These are phyloP conservation scores for Allium cepa DNA, from an alignment of 106 monocot genomes.

Conservation along the genomic window DNA sequence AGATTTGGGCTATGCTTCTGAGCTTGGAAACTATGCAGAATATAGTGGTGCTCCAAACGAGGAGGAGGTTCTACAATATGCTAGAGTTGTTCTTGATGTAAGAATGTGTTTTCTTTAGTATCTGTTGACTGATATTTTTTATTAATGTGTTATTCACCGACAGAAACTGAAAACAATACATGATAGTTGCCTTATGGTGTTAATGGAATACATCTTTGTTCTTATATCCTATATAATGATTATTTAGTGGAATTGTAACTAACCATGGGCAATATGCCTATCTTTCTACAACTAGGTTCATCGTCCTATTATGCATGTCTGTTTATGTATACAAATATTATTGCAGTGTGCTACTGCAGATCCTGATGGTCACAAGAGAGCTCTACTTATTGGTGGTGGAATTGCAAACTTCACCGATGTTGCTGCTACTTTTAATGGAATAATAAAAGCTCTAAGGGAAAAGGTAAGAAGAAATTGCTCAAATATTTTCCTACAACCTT, in stretches of 20 bases:
- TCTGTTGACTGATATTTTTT: too few relatives aligned
- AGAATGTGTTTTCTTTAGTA: conserved; percentile 4
- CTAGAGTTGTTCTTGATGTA: conserved; percentile 81
- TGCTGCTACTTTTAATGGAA: conserved; percentile 89
- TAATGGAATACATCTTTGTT: too few relatives aligned
- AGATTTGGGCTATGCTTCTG: conserved; percentile 86
- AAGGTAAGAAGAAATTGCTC: conserved; percentile 34
- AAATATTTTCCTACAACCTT: conserved; percentile 1
- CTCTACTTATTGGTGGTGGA: conserved; percentile 91
- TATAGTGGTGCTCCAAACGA: conserved; percentile 92
- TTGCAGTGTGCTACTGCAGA: conserved; percentile 84
- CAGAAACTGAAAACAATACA: too few relatives aligned
- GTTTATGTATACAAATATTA: background rate
- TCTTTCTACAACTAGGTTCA: too few relatives aligned
- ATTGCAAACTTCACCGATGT: conserved; percentile 99
- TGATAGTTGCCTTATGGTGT: too few relatives aligned
- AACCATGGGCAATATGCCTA: too few relatives aligned
- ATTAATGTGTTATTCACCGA: too few relatives aligned
- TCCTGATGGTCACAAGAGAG: conserved; percentile 93
- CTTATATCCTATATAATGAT: too few relatives aligned
- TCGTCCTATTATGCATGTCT: background rate
- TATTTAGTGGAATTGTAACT: too few relatives aligned
- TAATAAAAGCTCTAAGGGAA: conserved; percentile 81
- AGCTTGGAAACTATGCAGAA: conserved; percentile 93
- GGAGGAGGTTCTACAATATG: conserved; percentile 90